Conservation (phyloP, 768 basidiomycete species). For the Pholiota conissans region DNA sequence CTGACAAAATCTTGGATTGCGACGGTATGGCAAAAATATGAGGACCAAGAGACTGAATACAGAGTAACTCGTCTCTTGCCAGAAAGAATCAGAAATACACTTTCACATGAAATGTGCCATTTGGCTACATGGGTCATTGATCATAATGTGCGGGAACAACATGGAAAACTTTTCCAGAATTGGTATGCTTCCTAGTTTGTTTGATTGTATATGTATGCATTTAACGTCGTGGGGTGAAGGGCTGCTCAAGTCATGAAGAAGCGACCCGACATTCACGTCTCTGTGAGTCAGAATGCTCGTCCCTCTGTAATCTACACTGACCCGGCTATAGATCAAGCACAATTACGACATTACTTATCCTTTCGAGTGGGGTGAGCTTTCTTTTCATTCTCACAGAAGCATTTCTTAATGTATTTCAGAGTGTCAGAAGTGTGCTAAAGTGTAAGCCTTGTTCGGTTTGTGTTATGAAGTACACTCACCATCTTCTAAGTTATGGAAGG, state of each 20-base stretch:
- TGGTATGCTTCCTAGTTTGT: constrained; percentile 49
- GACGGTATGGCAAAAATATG: constrained; percentile 48
- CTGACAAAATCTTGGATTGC: constrained; percentile 76
- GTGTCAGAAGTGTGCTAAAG: constrained; percentile 62
- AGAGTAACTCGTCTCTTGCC: neutral
- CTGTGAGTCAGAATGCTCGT: constrained; percentile 37
- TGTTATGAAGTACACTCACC: constrained; percentile 1
- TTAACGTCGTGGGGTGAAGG: too few species aligned
- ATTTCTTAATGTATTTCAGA: constrained; percentile 35
- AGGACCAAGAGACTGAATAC: neutral
- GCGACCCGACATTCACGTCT: constrained; percentile 69
- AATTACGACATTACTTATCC: constrained; percentile 75
- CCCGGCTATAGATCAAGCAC: constrained; percentile 56
- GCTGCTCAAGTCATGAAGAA: constrained; percentile 67
- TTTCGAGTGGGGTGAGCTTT: constrained; percentile 67
- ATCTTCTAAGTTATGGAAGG: constrained; percentile 59
- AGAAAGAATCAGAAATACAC: constrained; percentile 82
- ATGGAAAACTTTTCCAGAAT: constrained; percentile 69
- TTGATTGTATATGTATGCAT: too few species aligned
- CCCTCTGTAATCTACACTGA: too few species aligned
- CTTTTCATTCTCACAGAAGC: neutral
- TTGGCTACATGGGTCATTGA: constrained; percentile 85
- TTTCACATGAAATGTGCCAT: constrained; percentile 94
- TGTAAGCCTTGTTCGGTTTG: constrained; percentile 37
- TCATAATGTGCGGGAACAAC: constrained; percentile 64